phyloP scores from a whole-genome alignment of 805 yeast species.

The Pichia gijzeniarum region DNA sequence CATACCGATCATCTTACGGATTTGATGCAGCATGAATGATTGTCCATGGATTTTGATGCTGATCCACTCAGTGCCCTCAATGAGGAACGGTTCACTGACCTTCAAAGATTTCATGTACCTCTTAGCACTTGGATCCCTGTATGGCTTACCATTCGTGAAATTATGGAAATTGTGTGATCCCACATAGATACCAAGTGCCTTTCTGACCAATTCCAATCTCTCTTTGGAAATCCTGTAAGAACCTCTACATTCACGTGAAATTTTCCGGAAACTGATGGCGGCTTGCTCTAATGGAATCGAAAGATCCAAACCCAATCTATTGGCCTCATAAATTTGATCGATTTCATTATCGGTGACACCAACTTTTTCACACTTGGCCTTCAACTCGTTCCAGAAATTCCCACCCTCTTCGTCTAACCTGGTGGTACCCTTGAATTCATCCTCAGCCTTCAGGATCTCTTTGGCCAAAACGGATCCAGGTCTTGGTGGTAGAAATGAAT shows the following conservation, averaged over 20 bases:
- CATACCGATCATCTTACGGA: conserved; percentile 96
- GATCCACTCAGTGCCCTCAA: conserved; percentile 93
- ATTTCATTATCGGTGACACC: conserved; percentile 38
- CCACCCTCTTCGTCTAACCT: conserved; percentile 62
- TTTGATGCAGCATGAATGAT: conserved; percentile 96
- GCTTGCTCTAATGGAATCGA: conserved; percentile 32
- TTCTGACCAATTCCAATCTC: conserved; percentile 56
- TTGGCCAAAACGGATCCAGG: conserved; percentile 62
- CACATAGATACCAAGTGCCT: conserved; percentile 63
- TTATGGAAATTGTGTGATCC: conserved; percentile 83
- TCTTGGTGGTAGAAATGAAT: conserved; percentile 85
- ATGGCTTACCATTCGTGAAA: conserved; percentile 45
- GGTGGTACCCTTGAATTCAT: conserved; percentile 50
- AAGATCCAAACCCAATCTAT: conserved; percentile 30
- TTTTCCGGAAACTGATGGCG: conserved; percentile 44
- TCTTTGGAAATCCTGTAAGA: conserved; percentile 57
- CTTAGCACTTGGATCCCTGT: conserved; percentile 77
- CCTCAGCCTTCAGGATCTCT: conserved; percentile 47
- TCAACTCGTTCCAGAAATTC: conserved; percentile 62
- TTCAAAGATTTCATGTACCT: conserved; percentile 74
- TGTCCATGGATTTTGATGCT: conserved; percentile 96
- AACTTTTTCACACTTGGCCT: conserved; percentile 29
- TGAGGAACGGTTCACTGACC: conserved; percentile 84
- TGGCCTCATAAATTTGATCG: conserved; percentile 32
- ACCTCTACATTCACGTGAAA: conserved; percentile 65